These are phyloP conservation scores for Citropsis articulata DNA, from an alignment of 345 rosid species.

Conservation along the genomic window DNA sequence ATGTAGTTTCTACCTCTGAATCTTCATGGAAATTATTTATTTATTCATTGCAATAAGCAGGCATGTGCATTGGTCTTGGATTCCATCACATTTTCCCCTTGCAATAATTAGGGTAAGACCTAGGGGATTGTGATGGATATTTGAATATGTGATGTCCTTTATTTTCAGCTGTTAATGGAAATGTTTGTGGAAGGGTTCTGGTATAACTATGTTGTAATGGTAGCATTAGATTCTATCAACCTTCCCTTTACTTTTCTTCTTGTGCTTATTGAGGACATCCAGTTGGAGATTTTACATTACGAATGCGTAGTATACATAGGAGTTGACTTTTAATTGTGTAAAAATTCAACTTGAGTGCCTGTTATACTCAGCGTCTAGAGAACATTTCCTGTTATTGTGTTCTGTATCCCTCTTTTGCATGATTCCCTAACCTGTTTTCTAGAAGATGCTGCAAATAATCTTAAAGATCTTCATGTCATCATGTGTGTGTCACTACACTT, in stretches of 20 bases:
- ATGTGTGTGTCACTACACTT: neutral
- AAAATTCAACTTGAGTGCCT: neutral
- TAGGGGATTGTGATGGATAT: neutral
- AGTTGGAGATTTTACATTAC: neutral
- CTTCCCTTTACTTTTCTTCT: no score
- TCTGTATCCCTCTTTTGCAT: neutral
- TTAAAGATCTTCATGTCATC: neutral
- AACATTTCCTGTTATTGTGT: neutral
- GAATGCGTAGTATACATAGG: neutral
- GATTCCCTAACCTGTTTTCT: neutral
- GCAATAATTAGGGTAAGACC: neutral
- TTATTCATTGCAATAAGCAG: neutral
- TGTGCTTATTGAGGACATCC: neutral
- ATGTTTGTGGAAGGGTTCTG: neutral
- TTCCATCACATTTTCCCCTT: neutral
- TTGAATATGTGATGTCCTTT: neutral
- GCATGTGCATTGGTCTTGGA: neutral
- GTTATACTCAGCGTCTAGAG: neutral
- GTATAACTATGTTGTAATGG: neutral
- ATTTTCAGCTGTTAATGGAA: neutral
- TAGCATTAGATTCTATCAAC: neutral
- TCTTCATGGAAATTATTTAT: neutral
- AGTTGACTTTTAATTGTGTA: neutral
- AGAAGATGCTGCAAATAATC: neutral
- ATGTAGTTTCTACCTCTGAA: slow-evolving; percentile 16